These are phyloP conservation scores for Heterobasidion occidentale DNA, from an alignment of 1,284 basidiomycete species.

Conservation along the genomic window DNA sequence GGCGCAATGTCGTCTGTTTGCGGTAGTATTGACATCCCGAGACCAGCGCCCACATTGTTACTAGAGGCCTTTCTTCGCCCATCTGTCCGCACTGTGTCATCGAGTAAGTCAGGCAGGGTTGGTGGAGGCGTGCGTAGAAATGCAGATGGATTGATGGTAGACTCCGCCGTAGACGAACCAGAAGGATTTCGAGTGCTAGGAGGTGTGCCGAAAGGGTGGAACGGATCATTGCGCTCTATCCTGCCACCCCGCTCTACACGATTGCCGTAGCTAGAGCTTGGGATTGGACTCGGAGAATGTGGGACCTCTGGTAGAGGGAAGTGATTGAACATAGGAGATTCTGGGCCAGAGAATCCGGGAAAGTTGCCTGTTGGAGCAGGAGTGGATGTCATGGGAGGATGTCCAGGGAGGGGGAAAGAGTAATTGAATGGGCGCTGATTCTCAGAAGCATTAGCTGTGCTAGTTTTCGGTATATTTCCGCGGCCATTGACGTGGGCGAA, in stretches of 20 bases:
- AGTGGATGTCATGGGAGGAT: constrained; percentile 43
- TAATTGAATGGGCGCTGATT: constrained; percentile 48
- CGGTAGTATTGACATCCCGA: constrained; percentile 11
- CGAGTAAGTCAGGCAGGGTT: constrained; percentile 12
- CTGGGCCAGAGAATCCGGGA: constrained; percentile 1
- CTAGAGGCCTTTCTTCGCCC: constrained; percentile 13
- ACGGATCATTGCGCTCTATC: constrained; percentile 19
- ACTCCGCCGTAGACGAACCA: constrained; percentile 7
- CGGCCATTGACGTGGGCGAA: constrained; percentile 32
- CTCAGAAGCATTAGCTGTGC: constrained; percentile 39
- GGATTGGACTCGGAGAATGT: constrained; percentile 58
- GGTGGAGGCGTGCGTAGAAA: constrained; percentile 14
- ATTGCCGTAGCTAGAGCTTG: not conserved
- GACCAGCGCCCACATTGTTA: constrained; percentile 17
- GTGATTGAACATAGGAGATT: constrained; percentile 26
- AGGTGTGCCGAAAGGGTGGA: constrained; percentile 16
- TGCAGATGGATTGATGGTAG: constrained; percentile 13
- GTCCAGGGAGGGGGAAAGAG: constrained; percentile 29
- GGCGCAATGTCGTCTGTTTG: constrained; percentile 22
- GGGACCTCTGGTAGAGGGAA: constrained; percentile 63
- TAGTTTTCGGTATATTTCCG: constrained; percentile 23
- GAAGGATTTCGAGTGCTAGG: constrained; percentile 10
- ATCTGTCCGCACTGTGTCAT: constrained; percentile 4
- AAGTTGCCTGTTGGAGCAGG: constrained; percentile 29
- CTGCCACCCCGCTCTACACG: constrained; percentile 20